A percentile compares a stretch with the other conserved stretches of the same genome.
phyloP scores from a whole-genome alignment of 805 yeast species.

The Wickerhamiella nectarea region DNA sequence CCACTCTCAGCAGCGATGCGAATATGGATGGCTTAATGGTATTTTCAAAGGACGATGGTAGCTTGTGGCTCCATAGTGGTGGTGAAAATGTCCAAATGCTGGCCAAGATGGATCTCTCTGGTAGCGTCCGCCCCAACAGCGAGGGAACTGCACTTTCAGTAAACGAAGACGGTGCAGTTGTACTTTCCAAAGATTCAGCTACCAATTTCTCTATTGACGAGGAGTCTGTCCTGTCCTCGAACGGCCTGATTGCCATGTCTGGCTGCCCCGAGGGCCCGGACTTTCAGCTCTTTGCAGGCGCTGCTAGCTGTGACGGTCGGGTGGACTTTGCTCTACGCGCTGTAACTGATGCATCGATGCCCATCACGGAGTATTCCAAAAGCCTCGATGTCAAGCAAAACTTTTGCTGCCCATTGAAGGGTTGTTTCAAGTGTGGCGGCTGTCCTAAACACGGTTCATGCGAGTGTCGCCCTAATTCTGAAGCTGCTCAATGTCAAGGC shows the following conservation, averaged over 20 bases:
- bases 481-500: no score
- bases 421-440: slow-evolving; percentile 7
- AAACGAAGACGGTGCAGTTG: slow-evolving; percentile 3
- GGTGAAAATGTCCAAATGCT: slow-evolving; percentile 8
- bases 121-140: not conserved
- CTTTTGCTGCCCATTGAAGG: slow-evolving; percentile 3
- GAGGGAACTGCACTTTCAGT: slow-evolving; percentile 1
- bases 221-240: slow-evolving; percentile 1
- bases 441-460: not conserved
- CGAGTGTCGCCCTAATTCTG: no score
- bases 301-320: not conserved
- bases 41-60: slow-evolving; percentile 12
- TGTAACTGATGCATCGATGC: slow-evolving; percentile 2
- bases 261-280: slow-evolving; percentile 1
- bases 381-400: slow-evolving; percentile 5
- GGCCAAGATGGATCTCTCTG: slow-evolving; percentile 9
- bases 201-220: not conserved
- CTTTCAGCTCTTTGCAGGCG: slow-evolving; percentile 4
- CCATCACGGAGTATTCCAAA: not conserved
- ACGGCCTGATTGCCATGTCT: slow-evolving; percentile 7
- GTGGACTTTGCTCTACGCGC: slow-evolving; percentile 5
- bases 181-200: not conserved
- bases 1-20: slow-evolving; percentile 1
- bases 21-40: slow-evolving; percentile 8
- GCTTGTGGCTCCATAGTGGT: slow-evolving; percentile 11